Percentiles rank a stretch among this genome's conserved stretches.
These are phyloP conservation scores for Crithidia brevicula DNA, from an alignment of 208 protist genomes.

Conservation along the genomic window DNA sequence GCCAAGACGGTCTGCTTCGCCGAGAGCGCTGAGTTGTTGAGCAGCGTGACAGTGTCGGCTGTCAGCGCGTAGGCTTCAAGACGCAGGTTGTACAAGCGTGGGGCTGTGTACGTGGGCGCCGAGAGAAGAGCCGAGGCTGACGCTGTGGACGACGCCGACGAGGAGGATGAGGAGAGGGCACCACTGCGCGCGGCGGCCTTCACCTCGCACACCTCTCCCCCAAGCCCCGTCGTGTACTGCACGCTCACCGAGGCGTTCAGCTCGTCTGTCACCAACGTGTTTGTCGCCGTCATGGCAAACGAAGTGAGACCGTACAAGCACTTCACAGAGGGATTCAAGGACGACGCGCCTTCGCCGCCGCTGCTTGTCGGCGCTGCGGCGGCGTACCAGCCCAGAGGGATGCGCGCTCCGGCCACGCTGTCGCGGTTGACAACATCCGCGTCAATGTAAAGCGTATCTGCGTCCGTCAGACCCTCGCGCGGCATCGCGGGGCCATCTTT, in stretches of 20 bases:
- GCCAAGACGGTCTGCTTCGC: conserved; percentile 25
- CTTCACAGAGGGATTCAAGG: conserved; percentile 1
- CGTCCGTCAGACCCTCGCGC: neutral
- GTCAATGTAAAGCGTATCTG: conserved; percentile 15
- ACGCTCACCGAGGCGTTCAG: conserved; percentile 13
- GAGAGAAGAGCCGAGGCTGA: neutral
- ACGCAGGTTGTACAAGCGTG: conserved; percentile 5
- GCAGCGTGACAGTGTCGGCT: neutral
- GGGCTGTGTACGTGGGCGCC: conserved; percentile 20
- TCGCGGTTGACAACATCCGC: neutral
- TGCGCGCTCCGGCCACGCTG: neutral
- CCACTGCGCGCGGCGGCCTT: conserved; percentile 10
- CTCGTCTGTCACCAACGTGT: too few species aligned
- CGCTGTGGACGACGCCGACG: too few species aligned
- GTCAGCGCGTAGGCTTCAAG: conserved; percentile 13
- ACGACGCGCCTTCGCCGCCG: too few species aligned
- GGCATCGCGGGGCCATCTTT: conserved; percentile 6
- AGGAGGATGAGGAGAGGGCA: neutral
- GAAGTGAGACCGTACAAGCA: conserved; percentile 25
- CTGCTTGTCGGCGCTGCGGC: neutral
- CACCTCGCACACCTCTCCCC: conserved; percentile 22
- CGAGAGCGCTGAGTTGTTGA: conserved; percentile 24
- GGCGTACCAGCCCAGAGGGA: conserved; percentile 27
- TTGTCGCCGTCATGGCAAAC: neutral
- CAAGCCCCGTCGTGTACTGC: conserved; percentile 27